Base-by-base conservation (phyloP, 768 basidiomycete genomes). In the Trametes gibbosa region DNA sequence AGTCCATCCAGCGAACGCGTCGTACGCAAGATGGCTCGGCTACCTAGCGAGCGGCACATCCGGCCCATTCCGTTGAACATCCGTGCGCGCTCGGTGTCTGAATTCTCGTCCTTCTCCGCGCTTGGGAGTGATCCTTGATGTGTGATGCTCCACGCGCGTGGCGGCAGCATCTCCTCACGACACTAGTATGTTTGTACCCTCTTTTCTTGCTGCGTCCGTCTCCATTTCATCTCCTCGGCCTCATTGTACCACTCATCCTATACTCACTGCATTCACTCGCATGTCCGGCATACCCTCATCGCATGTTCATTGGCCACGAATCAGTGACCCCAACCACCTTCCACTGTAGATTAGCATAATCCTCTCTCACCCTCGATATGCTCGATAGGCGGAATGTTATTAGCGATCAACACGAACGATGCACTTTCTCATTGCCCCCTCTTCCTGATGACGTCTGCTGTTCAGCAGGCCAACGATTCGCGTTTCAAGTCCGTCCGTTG, bases 1-100 rank as follows among this genome's bases (percentile, higher is more conserved):
- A 84, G 83, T 59, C 83, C 83, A 7, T 75, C 79, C 50, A 75
- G 77, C 58, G 77, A 79, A 35, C 66, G 59, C 43, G 65, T 70
- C 23, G 63, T 63, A 24, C 66, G 65, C 40, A 63, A 59, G 24
- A 53, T 63, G 14, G 61, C 63, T 23, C 52, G 65, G 6, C 50
- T 58, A 46, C 56, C 43, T 32, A 43, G 53, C 19, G 53, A 49
- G 45, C 41, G 41, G 16, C 40, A 14, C 19, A 17, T 48, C 24
- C 56, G 53, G 35, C 55, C 50, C 6, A 57, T 37, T 17, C 57
- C 64, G 14, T 24, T 60, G 32, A 45, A 50, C 27, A 39, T 52
- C 16, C 64, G 64, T 35, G 39, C 55, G 48, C 50, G 58, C 46
- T 42, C 63, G n/a, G 42, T 56, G 55, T 43, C 37, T 47, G 41